These are phyloP conservation scores for Monilinia fructigena DNA, from an alignment of 2,329 filamentous ascomycete species.

Conservation along the genomic window DNA sequence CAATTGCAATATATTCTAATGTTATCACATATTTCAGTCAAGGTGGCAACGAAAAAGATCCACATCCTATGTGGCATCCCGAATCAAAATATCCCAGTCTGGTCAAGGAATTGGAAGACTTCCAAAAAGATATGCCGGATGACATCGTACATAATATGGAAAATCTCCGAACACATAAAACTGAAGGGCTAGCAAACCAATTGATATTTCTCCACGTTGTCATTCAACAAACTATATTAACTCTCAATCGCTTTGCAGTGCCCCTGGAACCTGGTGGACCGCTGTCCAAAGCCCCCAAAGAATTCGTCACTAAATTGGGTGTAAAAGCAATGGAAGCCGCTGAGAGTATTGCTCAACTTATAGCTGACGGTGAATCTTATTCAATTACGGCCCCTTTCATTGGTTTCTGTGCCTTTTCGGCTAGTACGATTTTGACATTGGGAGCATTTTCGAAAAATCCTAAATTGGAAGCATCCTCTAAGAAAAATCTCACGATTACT, in stretches of 20 bases:
- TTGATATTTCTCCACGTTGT: conserved; percentile 91
- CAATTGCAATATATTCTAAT: conserved; percentile 84
- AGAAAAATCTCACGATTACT: conserved; percentile 81
- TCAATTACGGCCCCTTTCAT: conserved; percentile 87
- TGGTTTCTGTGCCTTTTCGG: conserved; percentile 90
- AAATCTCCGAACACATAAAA: conserved; percentile 81
- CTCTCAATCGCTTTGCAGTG: conserved; percentile 84
- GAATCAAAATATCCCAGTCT: conserved; percentile 75
- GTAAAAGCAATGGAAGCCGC: conserved; percentile 79
- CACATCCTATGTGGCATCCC: conserved; percentile 74
- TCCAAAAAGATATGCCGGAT: conserved; percentile 67
- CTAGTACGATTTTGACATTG: conserved; percentile 90
- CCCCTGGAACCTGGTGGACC: conserved; percentile 57
- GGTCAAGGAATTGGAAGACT: conserved; percentile 67
- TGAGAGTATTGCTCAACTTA: conserved; percentile 78
- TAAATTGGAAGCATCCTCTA: conserved; percentile 71
- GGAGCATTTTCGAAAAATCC: conserved; percentile 86
- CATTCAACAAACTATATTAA: conserved; percentile 84
- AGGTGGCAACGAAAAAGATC: conserved; percentile 77
- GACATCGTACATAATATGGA: conserved; percentile 72
- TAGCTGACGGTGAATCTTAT: conserved; percentile 77
- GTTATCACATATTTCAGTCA: conserved; percentile 89
- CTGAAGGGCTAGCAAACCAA: conserved; percentile 83
- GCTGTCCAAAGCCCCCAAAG: conserved; percentile 61
- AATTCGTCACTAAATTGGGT: conserved; percentile 74